Evolutionary conservation across 2,329 filamentous ascomycete genomes (phyloP), one percentile per base, ranked within the genome.

Genomic region (Colletotrichum sidae): DNA sequence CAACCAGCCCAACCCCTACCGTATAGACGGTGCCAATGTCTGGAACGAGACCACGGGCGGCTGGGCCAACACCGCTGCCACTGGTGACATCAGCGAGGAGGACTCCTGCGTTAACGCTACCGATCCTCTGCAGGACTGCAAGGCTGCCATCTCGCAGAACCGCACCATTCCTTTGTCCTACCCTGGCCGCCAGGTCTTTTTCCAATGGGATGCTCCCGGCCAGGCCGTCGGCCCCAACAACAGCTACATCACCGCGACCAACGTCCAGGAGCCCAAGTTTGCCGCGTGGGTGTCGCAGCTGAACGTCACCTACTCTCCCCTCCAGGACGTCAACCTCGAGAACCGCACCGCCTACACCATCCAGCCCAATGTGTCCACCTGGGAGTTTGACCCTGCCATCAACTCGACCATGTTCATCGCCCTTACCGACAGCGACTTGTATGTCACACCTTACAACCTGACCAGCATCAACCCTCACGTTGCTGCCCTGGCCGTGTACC

Each of bases 361-460:
- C 67, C 92, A 96, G 81, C 93, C 92, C 1, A 86, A 91, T 69
- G 81, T 85, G 7, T 85, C 86, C 42, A 90, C 91, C 0, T 96
- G 84, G 73, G 81, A 84, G 64, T 86, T 88, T 1, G 89, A 94
- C 60, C 89, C 89, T 0, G 86, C 87, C 2, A 82, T 92, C 55
- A 96, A 96, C 69, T 90, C 87, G 0, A 96, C 93, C 4, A 91
- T 94, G 78, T 96, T 95, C 73, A 79, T 96, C 51, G 90, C 88
- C 0, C 73, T 97, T 10, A 95, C 92, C 0, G 92, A 95, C 71
- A 74, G 76, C 0, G 85, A 94, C 69, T 69, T 89, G 0, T 88
- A 82, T 67, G 83, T 94, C 3, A 94, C 92, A 8, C 90, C 92
- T 0, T 95, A 92, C 77, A 96, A 96, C 73, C 64, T 95, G 65